Percentiles rank a stretch among this genome's conserved stretches.
These are phyloP conservation scores for Talaromyces piceae DNA, from an alignment of 2,329 filamentous ascomycete species.

Conservation along the genomic window DNA sequence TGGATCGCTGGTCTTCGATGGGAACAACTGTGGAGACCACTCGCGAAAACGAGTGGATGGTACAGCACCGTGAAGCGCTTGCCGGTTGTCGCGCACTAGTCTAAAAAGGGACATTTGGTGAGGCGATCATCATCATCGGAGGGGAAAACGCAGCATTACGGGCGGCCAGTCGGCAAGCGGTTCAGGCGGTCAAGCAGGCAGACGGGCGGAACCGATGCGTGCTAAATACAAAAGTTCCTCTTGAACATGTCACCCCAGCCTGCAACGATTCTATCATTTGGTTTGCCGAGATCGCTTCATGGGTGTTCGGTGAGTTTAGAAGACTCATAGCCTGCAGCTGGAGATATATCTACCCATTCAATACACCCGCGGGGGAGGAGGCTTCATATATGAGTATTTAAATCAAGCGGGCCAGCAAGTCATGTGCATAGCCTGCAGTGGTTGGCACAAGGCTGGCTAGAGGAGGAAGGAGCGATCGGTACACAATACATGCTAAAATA, in stretches of 20 bases:
- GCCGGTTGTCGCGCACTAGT: not conserved
- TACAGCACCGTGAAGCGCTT: not conserved
- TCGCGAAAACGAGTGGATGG: not conserved
- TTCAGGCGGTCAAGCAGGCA: not conserved
- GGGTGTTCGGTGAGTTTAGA: no score
- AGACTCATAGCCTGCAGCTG: no score
- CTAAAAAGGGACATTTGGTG: not conserved
- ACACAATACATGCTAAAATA: not conserved
- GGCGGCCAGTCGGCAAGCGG: not conserved
- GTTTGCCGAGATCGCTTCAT: no score
- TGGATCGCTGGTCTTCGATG: not conserved
- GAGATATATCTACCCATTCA: no score
- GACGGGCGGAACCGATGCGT: not conserved
- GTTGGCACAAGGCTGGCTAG: no score
- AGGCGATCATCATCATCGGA: not conserved
- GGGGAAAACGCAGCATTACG: no score
- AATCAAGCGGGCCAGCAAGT: no score
- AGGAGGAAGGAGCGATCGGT: not conserved
- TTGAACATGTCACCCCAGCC: not conserved
- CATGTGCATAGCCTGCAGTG: no score
- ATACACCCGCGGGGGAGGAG: no score
- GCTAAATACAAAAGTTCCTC: not conserved
- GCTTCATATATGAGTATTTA: no score
- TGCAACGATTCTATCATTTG: not conserved
- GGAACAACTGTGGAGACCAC: not conserved